A percentile compares a stretch with the other conserved stretches of the same genome.
These are phyloP conservation scores for Pyrenophora graminea DNA, from an alignment of 2,329 filamentous ascomycete species.

Conservation along the genomic window DNA sequence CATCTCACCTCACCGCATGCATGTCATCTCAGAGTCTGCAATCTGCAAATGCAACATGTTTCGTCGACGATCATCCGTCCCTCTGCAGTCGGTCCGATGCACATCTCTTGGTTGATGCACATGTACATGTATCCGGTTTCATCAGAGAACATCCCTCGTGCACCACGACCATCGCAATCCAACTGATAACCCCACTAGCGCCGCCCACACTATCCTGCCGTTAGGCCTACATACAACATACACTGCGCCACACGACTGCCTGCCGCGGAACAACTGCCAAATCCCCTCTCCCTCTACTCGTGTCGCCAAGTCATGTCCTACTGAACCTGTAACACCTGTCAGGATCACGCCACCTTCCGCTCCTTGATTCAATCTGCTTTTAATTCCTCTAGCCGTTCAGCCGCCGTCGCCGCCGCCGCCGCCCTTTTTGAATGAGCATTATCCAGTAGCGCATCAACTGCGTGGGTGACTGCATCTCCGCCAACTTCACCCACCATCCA, in stretches of 20 bases:
- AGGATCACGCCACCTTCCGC: background rate
- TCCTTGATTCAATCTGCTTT: background rate
- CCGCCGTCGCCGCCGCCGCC: background rate
- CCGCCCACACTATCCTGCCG: background rate
- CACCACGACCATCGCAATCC: conserved; percentile 3
- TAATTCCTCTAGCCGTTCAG: background rate
- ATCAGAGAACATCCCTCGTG: conserved; percentile 5
- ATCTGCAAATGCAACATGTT: background rate
- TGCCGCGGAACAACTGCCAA: background rate
- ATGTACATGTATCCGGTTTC: background rate
- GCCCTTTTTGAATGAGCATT: background rate
- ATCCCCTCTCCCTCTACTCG: background rate
- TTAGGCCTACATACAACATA: background rate
- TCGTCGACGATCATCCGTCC: conserved; percentile 2
- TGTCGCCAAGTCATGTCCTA: background rate
- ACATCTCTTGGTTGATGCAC: background rate
- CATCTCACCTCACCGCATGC: background rate
- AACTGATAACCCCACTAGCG: conserved; percentile 2
- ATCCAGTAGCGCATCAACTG: background rate
- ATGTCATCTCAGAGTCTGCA: background rate
- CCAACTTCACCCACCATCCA: background rate
- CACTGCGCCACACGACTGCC: conserved; percentile 5
- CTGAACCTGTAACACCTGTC: background rate
- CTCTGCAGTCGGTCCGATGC: conserved; percentile 7
- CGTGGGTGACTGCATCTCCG: background rate